Percentiles rank a stretch among this genome's conserved stretches.
Conservation (phyloP, 495 filamentous ascomycete species). For the Pseudoneurospora amorphoporcata region DNA sequence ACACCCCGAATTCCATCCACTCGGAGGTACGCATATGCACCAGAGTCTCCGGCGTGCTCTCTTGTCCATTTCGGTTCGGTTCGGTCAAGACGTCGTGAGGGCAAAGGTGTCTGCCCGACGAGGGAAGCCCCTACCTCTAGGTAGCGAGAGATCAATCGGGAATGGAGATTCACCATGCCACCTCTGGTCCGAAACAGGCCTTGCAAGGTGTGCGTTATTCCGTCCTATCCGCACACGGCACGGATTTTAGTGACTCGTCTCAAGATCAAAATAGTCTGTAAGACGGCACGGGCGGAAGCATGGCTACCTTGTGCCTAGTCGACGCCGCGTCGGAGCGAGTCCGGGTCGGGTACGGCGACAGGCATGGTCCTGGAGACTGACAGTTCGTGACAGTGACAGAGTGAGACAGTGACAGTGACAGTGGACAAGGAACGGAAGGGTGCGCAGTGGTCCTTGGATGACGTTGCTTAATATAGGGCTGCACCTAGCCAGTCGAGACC, state of each 20-base stretch:
- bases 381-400: not conserved
- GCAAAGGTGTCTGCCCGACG: not conserved
- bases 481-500: slow-evolving; percentile 8
- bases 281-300: not conserved
- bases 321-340: not conserved
- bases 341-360: not conserved
- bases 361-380: not conserved
- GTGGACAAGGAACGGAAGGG: not conserved
- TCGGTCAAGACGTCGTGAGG: not conserved
- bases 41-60: not conserved
- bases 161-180: not conserved
- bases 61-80: not conserved
- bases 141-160: not conserved
- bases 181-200: not conserved
- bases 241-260: not conserved
- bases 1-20: not conserved
- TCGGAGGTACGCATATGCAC: not conserved
- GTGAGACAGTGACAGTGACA: not conserved
- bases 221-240: not conserved
- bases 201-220: not conserved
- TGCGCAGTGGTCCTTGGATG: slow-evolving; percentile 8
- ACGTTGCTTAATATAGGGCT: slow-evolving; percentile 30
- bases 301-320: not conserved
- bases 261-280: not conserved
- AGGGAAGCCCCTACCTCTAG: not conserved